phyloP scores from a whole-genome alignment of 2,329 filamentous ascomycete species.

The Ramularia collo-cygni region DNA sequence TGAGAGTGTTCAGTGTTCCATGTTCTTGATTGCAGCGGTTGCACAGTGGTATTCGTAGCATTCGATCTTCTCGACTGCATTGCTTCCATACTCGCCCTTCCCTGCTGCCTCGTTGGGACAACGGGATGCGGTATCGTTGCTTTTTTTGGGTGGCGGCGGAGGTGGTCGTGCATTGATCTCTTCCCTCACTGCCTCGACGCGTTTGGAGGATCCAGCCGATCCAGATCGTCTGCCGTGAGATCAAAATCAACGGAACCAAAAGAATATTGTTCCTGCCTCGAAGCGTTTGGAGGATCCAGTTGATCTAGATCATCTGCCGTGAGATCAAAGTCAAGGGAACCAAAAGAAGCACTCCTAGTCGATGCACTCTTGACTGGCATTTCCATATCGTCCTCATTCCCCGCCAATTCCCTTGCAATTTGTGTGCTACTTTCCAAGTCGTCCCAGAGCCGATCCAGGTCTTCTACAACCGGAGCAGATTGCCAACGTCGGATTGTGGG shows the following conservation, averaged over 20 bases:
- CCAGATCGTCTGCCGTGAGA: conserved; percentile 36
- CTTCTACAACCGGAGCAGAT: conserved; percentile 9
- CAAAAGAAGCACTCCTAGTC: conserved; percentile 29
- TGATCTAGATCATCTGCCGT: conserved; percentile 36
- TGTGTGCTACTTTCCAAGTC: conserved; percentile 42
- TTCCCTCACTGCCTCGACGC: too few relatives aligned
- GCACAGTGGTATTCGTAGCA: too few relatives aligned
- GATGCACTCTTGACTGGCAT: not conserved
- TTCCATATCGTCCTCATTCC: conserved; percentile 10
- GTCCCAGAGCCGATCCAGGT: conserved; percentile 26
- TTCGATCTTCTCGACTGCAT: too few relatives aligned
- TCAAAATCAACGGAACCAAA: conserved; percentile 36
- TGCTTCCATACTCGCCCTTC: too few relatives aligned
- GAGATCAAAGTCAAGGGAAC: conserved; percentile 35
- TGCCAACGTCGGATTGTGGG: not conserved
- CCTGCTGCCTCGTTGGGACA: too few relatives aligned
- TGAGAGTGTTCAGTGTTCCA: too few relatives aligned
- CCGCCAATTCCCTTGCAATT: conserved; percentile 37
- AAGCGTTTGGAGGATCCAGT: conserved; percentile 17
- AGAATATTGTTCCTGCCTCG: conserved; percentile 16
- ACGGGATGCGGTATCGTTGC: too few relatives aligned
- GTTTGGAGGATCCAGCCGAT: conserved; percentile 26
- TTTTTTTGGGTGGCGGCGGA: too few relatives aligned
- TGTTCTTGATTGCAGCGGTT: too few relatives aligned
- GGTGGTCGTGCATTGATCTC: too few relatives aligned